phyloP scores from a whole-genome alignment of 1,284 basidiomycete genomes.

The Apiotrichum siamense region DNA sequence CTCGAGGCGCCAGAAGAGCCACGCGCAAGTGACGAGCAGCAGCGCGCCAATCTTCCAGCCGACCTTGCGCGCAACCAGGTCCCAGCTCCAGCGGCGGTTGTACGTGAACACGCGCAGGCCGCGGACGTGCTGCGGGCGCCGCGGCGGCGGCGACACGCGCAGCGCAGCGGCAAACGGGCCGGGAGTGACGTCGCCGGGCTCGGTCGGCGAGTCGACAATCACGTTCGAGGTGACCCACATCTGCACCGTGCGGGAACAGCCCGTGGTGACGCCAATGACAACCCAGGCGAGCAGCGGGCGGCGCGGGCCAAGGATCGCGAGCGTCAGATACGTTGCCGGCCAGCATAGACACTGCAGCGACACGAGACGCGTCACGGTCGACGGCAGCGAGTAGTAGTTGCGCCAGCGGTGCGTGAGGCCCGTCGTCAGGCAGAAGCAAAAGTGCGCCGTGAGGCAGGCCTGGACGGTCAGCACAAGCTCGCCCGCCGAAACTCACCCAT shows the following conservation, averaged over 20 bases:
- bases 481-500: conserved; percentile 29
- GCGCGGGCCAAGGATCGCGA: conserved; percentile 39
- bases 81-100: conserved; percentile 46
- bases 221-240: conserved; percentile 51
- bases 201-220: conserved; percentile 3
- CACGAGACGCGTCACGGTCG: conserved; percentile 46
- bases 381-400: conserved; percentile 46
- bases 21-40: conserved; percentile 40
- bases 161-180: conserved; percentile 1
- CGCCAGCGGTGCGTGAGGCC: conserved; percentile 49
- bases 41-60: conserved; percentile 41
- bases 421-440: conserved; percentile 48
- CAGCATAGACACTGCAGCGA: conserved; percentile 50
- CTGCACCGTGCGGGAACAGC: conserved; percentile 42
- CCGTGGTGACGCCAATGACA: conserved; percentile 48
- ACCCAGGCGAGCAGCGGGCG: conserved; percentile 47
- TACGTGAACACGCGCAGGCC: conserved; percentile 33
- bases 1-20: conserved; percentile 43
- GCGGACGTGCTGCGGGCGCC: conserved; percentile 19
- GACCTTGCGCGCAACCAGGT: conserved; percentile 37
- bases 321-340: conserved; percentile 47
- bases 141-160: conserved; percentile 5
- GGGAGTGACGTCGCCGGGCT: not conserved
- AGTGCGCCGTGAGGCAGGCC: conserved; percentile 46
- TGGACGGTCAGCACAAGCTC: conserved; percentile 8